Evolutionary conservation across 1,284 basidiomycete genomes (phyloP), one percentile per base, ranked within the genome.

Genomic region (Moesziomyces parantarcticus): DNA sequence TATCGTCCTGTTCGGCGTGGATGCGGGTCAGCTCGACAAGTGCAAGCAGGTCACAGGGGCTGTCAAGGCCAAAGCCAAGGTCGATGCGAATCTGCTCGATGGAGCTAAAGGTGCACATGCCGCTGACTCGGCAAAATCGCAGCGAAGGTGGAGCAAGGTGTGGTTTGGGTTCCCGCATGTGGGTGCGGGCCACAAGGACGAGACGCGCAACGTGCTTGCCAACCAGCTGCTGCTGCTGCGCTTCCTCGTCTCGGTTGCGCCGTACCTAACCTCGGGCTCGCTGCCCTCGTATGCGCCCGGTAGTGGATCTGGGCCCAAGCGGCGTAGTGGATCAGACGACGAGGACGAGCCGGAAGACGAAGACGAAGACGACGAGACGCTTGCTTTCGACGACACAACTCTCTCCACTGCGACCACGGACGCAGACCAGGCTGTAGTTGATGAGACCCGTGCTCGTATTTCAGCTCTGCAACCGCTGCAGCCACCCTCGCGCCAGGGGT

Each of bases 91-190:
- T 18, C 43, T 67, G 10, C 43, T 40, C 2, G 50, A 58, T 20
- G 47, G 50, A n/a, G n/a, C n/a, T n/a, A n/a, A n/a, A n/a, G n/a
- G n/a, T n/a, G n/a, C n/a, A n/a, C n/a, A n/a, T n/a, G n/a, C n/a
- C 16, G 54, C 50, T 41, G 41, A 20, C 42, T 41, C 55, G 22
- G 14, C 25, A 11, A 36, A 36, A 18, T 16, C 34, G 18, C 59
- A 66, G 20, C 45, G 78, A 87, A 85, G 65, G 91, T 92, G 88
- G 91, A 94, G 86, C 87, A 89, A 84, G 56, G 88, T 98, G 59
- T 90, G 93, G 22, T 98, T 94, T 89, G 97, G 98, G 82, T 99
- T 98, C 79, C 96, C 96, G 51, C 96, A 99, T 86, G 92, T 92
- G 76, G 95, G 95, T 91, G 92, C 91, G 74, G 93, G 95, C 0